Base-by-base conservation (phyloP, 129 eudicot species). In the Ambrosia artemisiifolia region DNA sequence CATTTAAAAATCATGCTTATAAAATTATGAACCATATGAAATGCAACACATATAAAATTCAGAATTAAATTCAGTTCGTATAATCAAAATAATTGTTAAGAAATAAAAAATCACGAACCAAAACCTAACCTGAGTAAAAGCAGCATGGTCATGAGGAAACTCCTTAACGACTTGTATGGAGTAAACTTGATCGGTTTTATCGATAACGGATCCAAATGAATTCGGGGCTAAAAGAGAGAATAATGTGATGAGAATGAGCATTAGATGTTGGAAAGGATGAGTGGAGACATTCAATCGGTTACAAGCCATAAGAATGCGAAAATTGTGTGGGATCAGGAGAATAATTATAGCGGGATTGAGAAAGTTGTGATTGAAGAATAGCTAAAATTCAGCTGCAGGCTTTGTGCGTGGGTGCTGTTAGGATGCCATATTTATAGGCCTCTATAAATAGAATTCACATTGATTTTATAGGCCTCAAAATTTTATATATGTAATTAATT, bases 81-180 rank as follows among this genome's bases (percentile, higher is more conserved):
- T 3, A 10, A 54, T 54, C 28, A 8, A 19, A 55, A 34, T 19
- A 13, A 55, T 55, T 55, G n/a, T n/a, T 24, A 24, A 38, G 3
- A 46, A 47, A 12, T 3, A 12, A 47, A n/a, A 65, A 17, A 18
- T 20, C 4, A 1, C 5, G 28, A 24, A 1, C 28, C 28, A 48
- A 48, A 6, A 35, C n/a, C 5, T 18, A 44, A 89, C 97, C 95
- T 90, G 80, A 67, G 91, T 90, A 30, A 87, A 90, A 35, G 97
- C 89, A 5, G 34, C 3, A 16, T 86, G 92, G 72, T 91, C 97
- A 46, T 88, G 97, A 42, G 80, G 88, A 33, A 83, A 91, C 81
- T 87, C 91, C 49, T 83, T 78, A 74, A 91, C 79, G 13, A 91
- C 88, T 70, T 88, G 40, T 7, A 75, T 71, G 10, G 82, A 57